Conservation (phyloP, 805 yeast genomes). For the Tanozyma kutaoensis region DNA sequence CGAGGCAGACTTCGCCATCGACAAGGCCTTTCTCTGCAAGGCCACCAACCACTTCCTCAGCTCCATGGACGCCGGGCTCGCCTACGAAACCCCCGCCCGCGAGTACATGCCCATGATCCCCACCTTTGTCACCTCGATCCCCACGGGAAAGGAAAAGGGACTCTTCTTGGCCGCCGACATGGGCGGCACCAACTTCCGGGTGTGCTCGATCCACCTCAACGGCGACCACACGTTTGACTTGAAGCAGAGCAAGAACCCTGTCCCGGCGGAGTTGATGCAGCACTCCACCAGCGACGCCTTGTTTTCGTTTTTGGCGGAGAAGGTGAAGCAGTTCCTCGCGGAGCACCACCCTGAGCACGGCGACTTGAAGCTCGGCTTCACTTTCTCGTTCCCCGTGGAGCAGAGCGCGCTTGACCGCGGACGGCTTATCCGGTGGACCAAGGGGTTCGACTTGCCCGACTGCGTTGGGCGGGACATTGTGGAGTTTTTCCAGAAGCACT, state of each 20-base stretch:
- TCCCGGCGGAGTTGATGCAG: slow-evolving; percentile 71
- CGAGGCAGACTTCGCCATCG: slow-evolving; percentile 26
- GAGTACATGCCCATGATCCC: slow-evolving; percentile 76
- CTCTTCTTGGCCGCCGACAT: slow-evolving; percentile 80
- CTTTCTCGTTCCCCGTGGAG: slow-evolving; percentile 86
- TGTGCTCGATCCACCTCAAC: slow-evolving; percentile 68
- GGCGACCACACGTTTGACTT: slow-evolving; percentile 73
- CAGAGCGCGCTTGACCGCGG: slow-evolving; percentile 77
- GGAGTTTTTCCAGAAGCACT: slow-evolving; percentile 50
- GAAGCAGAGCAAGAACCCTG: slow-evolving; percentile 63
- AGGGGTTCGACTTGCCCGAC: slow-evolving; percentile 82
- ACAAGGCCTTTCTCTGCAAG: slow-evolving; percentile 25
- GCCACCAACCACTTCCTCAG: slow-evolving; percentile 45
- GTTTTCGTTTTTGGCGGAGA: slow-evolving; percentile 62
- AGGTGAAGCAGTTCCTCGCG: slow-evolving; percentile 50
- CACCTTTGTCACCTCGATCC: slow-evolving; percentile 72
- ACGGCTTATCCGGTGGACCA: slow-evolving; percentile 86
- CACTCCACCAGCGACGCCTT: slow-evolving; percentile 47
- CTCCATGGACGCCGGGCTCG: slow-evolving; percentile 49
- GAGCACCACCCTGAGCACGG: slow-evolving; percentile 45
- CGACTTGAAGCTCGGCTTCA: slow-evolving; percentile 70
- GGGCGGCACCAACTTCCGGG: slow-evolving; percentile 95
- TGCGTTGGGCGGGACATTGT: slow-evolving; percentile 80
- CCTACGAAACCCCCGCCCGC: slow-evolving; percentile 27
- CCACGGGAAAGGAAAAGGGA: slow-evolving; percentile 79